Evolutionary conservation across 139 green algal species (phyloP), one percentile per base, ranked within the genome.

Genomic region (Cymbomonas tetramitiformis): DNA sequence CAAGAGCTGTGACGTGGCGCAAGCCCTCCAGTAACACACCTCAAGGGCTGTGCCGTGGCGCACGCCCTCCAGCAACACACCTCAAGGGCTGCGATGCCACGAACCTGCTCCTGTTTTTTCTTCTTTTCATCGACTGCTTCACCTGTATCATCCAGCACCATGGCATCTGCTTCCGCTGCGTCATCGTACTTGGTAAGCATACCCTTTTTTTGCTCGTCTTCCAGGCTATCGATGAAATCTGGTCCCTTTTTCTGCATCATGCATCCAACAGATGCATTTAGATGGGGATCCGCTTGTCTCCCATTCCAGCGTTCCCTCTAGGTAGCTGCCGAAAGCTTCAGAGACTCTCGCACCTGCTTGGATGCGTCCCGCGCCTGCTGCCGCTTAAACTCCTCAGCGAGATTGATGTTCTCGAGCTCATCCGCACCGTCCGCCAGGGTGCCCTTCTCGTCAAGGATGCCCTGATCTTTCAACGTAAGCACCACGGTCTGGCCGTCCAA

Each of bases 121-220:
- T n/a, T n/a, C n/a, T n/a, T n/a, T n/a, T n/a, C n/a, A n/a, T n/a
- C n/a, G n/a, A 19, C 36, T 15, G 15, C 36, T 44, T 15, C 36
- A 0, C 71, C 70, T 0, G 33, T 43, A 2, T 63, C 65, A 1
- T 74, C 78, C 15, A 93, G 61, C 19, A 65, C 52, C 57, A 78
- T 53, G 39, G 64, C 64, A 12, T 71, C 71, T 34, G 83, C 74
- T 43, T 83, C 83, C 47, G 86, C 78, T 65, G 84, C 74, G 39
- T 93, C 81, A 65, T 94, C 84, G 58, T 93, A 93, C 73, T 94
- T 87, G 43, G 81, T 68, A 56, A 93, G 71, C 62, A 93, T 49
- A 8, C 30, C 48, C 30, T 62, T 69, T 1, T 18, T 39, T 29
- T 7, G 25, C 5, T 50, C 53, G 39, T 64, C 62, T 28, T 62